These are phyloP conservation scores for Luffa acutangula DNA, from an alignment of 306 rosid genomes.

Conservation along the genomic window DNA sequence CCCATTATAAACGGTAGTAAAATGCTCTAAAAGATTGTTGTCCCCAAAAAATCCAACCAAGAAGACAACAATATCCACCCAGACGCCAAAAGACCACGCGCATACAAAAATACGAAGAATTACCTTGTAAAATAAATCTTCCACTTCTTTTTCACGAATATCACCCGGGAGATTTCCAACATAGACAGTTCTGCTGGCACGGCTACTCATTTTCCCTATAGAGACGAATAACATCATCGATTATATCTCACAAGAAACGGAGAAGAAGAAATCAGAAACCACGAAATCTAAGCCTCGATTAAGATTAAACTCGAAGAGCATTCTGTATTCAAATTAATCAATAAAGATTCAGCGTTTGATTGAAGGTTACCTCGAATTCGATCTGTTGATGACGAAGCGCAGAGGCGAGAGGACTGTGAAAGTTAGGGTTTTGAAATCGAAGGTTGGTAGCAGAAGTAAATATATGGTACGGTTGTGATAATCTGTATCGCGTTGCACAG, in stretches of 20 bases:
- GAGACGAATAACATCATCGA: not conserved
- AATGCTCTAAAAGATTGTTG: not conserved
- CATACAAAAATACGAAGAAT: not conserved
- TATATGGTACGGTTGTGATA: not conserved
- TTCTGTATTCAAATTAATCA: not conserved
- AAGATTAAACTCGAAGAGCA: not conserved
- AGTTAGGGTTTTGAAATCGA: slow-evolving; percentile 30
- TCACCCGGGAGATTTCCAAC: slow-evolving; percentile 99
- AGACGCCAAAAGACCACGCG: not conserved
- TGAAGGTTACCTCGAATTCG: slow-evolving; percentile 25
- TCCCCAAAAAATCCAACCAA: not conserved
- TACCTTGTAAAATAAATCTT: slow-evolving; percentile 90
- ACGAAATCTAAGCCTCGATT: not conserved
- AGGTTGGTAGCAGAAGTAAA: not conserved
- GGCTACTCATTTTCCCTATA: slow-evolving; percentile 69
- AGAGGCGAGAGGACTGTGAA: slow-evolving; percentile 1
- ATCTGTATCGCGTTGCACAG: not conserved
- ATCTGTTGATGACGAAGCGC: slow-evolving; percentile 15
- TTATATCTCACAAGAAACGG: not conserved
- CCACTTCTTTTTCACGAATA: slow-evolving; percentile 97
- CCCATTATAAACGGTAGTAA: not conserved
- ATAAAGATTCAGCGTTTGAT: not conserved
- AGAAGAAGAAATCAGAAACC: not conserved
- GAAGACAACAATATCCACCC: not conserved
- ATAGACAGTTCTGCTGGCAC: slow-evolving; percentile 79